Base-by-base conservation (phyloP, 495 filamentous ascomycete genomes). In the Haplographium delicatum region DNA sequence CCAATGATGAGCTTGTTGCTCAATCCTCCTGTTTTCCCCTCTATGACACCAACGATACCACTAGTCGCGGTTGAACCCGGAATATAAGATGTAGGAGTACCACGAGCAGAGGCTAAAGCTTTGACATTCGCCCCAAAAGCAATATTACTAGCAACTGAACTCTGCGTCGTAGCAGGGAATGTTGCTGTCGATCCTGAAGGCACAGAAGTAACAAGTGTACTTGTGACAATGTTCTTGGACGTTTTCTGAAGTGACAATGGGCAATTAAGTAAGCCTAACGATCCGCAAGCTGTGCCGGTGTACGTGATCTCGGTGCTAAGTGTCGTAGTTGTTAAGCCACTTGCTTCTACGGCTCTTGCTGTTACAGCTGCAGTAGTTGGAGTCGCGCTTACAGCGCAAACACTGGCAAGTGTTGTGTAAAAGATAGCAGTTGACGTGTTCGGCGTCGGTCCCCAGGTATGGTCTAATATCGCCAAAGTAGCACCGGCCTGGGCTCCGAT, bases 401-500 rank as follows among this genome's bases (percentile, higher is more conserved):
- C 54, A 41, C 68, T 65, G 23, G 70, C 66, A 11, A 80, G 51
- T 1, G 70, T 76, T 3, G 75, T 80, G 60, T 75, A 75, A 51
- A 69, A 82, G 47, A 82, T 62, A 0, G 75, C 71, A 18, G 70
- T 67, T 5, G 67, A 68, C 0, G 70, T 73, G 26, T 64, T 60
- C 7, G 71, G 64, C 6, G 61, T 45, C 3, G 73, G 75, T 6
- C 76, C 77, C 74, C 75, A 82, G 6, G 68, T 70, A 19, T 75
- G 54, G 11, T 18, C 16, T 5, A 58, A 61, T 8, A 79, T 39
- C 15, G 62, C 67, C 3, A 78, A 49, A 1, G 72, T 74, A 5
- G 75, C 76, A 13, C 76, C 78, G 20, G 72, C 78, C 13, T 59
- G 64, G 16, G 72, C 76, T 24, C 74, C 76, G 1, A 80, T 39